phyloP scores from a whole-genome alignment of 2,329 filamentous ascomycete species.

The Neofusicoccum parvum region DNA sequence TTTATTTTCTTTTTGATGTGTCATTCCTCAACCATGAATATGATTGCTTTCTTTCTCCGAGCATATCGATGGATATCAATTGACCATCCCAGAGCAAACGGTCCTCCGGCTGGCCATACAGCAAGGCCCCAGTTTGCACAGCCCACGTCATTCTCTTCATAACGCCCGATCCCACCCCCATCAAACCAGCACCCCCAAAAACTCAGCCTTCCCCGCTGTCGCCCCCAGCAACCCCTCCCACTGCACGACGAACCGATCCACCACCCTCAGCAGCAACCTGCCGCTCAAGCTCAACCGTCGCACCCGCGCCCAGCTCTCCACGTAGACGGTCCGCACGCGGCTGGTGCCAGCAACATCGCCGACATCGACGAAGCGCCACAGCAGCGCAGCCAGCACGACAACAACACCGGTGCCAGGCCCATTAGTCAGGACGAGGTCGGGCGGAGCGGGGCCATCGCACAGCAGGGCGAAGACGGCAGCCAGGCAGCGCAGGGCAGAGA shows the following conservation, averaged over 20 bases:
- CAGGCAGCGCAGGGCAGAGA: constrained; percentile 69
- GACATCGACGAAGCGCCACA: constrained; percentile 57
- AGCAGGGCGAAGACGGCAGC: constrained; percentile 24
- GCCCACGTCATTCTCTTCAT: too few species aligned
- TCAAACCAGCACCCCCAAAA: constrained; percentile 41
- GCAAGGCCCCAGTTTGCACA: too few species aligned
- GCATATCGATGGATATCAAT: too few species aligned
- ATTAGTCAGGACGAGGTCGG: constrained; percentile 80
- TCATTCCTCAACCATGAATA: too few species aligned
- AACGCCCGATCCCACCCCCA: too few species aligned
- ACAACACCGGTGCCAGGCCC: constrained; percentile 88
- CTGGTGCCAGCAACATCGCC: constrained; percentile 42
- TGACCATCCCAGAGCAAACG: too few species aligned
- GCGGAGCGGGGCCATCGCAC: constrained; percentile 43
- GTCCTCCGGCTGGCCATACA: too few species aligned
- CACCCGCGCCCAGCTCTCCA: constrained; percentile 91
- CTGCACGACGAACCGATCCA: constrained; percentile 81
- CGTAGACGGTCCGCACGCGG: constrained; percentile 75
- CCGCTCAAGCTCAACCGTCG: constrained; percentile 82
- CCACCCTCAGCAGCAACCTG: constrained; percentile 69
- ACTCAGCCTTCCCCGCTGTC: constrained; percentile 46
- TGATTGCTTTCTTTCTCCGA: too few species aligned
- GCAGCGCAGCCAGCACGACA: constrained; percentile 60
- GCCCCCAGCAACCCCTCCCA: constrained; percentile 64
- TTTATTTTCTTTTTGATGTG: too few species aligned